Conservation (phyloP, 257 asterid genomes). For the Phtheirospermum japonicum region DNA sequence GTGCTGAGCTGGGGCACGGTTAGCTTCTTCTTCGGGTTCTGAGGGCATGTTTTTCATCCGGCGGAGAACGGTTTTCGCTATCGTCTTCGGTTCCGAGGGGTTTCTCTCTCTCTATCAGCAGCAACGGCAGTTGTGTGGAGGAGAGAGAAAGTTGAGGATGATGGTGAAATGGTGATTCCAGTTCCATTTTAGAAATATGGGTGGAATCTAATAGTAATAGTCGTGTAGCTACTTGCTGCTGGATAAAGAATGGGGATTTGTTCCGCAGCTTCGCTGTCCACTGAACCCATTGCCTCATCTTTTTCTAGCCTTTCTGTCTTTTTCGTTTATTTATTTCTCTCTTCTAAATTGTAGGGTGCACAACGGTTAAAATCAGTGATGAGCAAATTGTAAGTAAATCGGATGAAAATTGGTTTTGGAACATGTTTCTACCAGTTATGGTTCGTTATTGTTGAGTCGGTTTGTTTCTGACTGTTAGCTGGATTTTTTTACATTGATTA, state of each 20-base stretch:
- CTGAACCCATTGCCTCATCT: conserved; percentile 10
- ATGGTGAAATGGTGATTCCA: conserved; percentile 40
- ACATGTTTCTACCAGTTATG: too few species aligned
- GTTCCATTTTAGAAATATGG: conserved; percentile 36
- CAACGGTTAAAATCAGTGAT: too few species aligned
- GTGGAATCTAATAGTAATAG: conserved; percentile 45
- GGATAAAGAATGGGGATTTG: conserved; percentile 30
- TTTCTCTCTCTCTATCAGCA: conserved; percentile 37
- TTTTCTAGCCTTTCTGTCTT: background rate
- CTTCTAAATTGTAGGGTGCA: too few species aligned
- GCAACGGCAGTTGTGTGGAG: conserved; percentile 32
- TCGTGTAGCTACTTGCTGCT: conserved; percentile 27
- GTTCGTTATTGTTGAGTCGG: too few species aligned
- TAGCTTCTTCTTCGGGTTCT: conserved; percentile 43
- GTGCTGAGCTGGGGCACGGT: conserved; percentile 24
- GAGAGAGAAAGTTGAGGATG: conserved; percentile 39
- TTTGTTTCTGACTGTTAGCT: too few species aligned
- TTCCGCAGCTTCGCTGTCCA: conserved; percentile 32
- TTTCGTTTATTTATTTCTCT: too few species aligned
- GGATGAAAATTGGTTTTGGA: too few species aligned
- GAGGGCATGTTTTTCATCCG: conserved; percentile 43
- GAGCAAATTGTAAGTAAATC: too few species aligned
- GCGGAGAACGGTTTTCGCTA: background rate
- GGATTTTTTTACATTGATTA: too few species aligned
- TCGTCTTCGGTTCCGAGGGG: background rate